Evolutionary conservation across 2,329 filamentous ascomycete genomes (phyloP), one percentile per base, ranked within the genome.

Genomic region (Fusarium sacchari): DNA sequence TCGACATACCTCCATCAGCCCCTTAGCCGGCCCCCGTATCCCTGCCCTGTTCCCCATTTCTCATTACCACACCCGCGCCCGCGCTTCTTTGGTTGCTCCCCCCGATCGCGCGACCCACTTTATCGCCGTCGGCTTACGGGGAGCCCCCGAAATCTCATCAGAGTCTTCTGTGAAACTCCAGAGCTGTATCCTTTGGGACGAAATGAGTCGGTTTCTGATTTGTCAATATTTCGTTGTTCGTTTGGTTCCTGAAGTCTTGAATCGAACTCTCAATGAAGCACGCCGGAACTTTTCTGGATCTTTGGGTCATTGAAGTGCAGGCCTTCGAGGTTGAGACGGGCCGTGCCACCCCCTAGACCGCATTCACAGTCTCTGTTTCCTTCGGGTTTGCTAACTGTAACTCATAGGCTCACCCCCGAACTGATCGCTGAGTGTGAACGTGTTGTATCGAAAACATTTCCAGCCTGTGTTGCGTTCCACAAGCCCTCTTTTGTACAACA

Each of bases 401-500:
- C 55, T 47, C 61, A 70, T 75, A 85, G 84, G 74, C 80, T 90
- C 58, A 89, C 88, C 14, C 88, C 88, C 58, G 88, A 90, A 78
- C 82, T 90, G 69, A 83, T 89, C 69, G 82, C 85, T 73, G 88
- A 90, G 81, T 90, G 88, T 79, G 88, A 90, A 81, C 85, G 88
- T 65, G 88, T 90, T 78, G 87, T 90, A 76, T 86, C 85, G 76
- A 90, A 89, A 83, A 89, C 88, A 20, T 85, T 90, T 75, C 88
- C 88, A 43, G 88, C 88, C 70, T 90, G 88, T 78, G 88, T 90
- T 46, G 88, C 88, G 77, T 90, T 90, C 78, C 88, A 90, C 82
- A 90, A 90, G 82, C 88, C 88, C 13, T 88, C 88, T 6, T 90
- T 90, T 80, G 79, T 90, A 39, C 87, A 89, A 80, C 88, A 90